Evolutionary conservation across 2,329 filamentous ascomycete species (phyloP).

Genomic region (Stylonectria norvegica): DNA sequence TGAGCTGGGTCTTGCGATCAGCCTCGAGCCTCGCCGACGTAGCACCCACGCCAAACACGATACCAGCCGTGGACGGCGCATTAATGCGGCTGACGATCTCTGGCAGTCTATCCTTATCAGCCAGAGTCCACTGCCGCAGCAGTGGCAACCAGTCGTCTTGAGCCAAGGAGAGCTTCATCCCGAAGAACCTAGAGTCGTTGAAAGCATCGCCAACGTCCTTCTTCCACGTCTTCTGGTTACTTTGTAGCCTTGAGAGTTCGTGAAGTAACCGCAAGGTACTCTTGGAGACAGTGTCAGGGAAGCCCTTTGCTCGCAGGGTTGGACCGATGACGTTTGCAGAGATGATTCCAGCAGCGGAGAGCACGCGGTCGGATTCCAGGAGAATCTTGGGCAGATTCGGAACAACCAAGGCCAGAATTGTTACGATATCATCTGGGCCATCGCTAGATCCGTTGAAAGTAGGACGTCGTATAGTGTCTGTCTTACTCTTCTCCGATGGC

Average conservation of each 20-base stretch:
- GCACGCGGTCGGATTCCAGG: conserved; percentile 79
- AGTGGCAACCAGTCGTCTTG: conserved; percentile 77
- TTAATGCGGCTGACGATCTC: conserved; percentile 77
- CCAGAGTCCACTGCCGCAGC: conserved; percentile 76
- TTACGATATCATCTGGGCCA: conserved; percentile 71
- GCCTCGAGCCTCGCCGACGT: conserved; percentile 92
- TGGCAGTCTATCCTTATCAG: conserved; percentile 82
- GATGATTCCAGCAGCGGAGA: conserved; percentile 73
- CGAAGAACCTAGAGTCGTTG: conserved; percentile 83
- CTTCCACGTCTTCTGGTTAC: conserved; percentile 85
- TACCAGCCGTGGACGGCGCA: conserved; percentile 85
- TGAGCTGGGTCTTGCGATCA: conserved; percentile 87
- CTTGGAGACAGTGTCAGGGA: conserved; percentile 78
- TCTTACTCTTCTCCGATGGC: conserved; percentile 36
- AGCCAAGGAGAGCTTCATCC: conserved; percentile 62
- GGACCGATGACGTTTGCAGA: conserved; percentile 81
- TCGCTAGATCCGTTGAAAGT: conserved; percentile 36
- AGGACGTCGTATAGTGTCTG: conserved; percentile 37
- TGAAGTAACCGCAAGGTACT: conserved; percentile 70
- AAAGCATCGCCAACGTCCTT: conserved; percentile 91
- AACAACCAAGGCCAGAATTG: conserved; percentile 74
- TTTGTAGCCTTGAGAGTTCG: conserved; percentile 72
- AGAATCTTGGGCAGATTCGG: conserved; percentile 79
- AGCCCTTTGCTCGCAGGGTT: conserved; percentile 76
- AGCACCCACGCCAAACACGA: conserved; percentile 97